phyloP scores from a whole-genome alignment of 2,329 filamentous ascomycete genomes.

The Coniochaeta hoffmannii region DNA sequence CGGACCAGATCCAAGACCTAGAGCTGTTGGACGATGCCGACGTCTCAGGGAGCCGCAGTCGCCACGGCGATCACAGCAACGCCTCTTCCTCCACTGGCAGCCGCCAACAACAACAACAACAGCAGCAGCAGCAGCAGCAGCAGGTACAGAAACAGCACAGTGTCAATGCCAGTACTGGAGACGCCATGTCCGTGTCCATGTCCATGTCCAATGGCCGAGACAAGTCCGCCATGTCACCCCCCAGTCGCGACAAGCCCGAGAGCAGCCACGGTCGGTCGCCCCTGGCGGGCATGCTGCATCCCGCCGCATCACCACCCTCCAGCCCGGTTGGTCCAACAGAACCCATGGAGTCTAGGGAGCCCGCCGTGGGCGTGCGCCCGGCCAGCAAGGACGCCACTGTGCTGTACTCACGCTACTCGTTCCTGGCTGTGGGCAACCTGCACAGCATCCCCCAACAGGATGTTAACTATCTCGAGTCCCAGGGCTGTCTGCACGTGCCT shows the following conservation, averaged over 20 bases:
- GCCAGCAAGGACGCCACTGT: conserved; percentile 13
- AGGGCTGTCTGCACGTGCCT: conserved; percentile 38
- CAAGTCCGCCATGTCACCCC: not conserved
- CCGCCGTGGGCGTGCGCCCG: not conserved
- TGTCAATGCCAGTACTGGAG: not conserved
- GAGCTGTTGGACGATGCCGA: not conserved
- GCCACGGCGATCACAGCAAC: not conserved
- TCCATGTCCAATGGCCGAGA: not conserved
- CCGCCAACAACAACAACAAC: not conserved
- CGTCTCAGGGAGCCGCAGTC: not conserved
- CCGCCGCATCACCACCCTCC: not conserved
- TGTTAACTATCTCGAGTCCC: conserved; percentile 36
- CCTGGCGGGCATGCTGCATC: not conserved
- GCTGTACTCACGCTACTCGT: conserved; percentile 34
- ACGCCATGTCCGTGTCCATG: not conserved
- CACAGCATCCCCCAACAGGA: conserved; percentile 33
- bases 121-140: too few relatives aligned
- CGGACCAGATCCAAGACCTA: not conserved
- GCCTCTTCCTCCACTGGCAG: not conserved
- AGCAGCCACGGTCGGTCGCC: not conserved
- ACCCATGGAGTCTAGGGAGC: not conserved
- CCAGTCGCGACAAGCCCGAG: not conserved
- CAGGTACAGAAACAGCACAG: not conserved
- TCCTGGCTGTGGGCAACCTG: conserved; percentile 29
- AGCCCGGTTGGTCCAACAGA: not conserved